Percentiles rank a stretch among this genome's conserved stretches.
phyloP scores from a whole-genome alignment of 768 basidiomycete species.

The Amyloporia xantha region DNA sequence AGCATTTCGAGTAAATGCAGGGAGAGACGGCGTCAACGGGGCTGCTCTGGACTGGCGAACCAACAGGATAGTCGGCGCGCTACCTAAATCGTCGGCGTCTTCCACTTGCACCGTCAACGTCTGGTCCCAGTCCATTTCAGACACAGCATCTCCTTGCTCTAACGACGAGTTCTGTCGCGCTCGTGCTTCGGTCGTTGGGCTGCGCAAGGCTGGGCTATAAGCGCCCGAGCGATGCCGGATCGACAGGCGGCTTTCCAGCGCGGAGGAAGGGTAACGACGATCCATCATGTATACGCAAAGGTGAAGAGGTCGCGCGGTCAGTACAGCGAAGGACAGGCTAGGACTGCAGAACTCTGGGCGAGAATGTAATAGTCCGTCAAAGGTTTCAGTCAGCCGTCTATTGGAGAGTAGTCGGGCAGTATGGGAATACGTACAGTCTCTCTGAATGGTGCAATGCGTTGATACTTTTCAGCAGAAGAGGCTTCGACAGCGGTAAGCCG shows the following conservation, averaged over 20 bases:
- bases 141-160: neutral
- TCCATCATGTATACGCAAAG: conserved; percentile 11
- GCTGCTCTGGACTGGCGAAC: conserved; percentile 10
- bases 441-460: too few relatives aligned
- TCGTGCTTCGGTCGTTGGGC: neutral
- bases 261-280: conserved; percentile 14
- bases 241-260: conserved; percentile 7
- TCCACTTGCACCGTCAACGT: conserved; percentile 19
- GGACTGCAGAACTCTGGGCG: neutral
- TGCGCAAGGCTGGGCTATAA: conserved; percentile 11
- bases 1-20: neutral
- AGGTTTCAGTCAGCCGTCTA: neutral
- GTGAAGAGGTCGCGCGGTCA: conserved; percentile 1
- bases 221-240: conserved; percentile 21
- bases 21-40: conserved; percentile 9
- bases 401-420: neutral
- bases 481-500: too few relatives aligned
- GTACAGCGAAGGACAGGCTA: neutral
- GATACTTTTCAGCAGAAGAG: too few relatives aligned
- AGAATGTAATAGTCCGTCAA: neutral
- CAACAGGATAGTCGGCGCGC: conserved; percentile 15
- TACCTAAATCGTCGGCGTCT: conserved; percentile 10
- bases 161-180: neutral
- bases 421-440: too few relatives aligned
- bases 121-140: neutral